Evolutionary conservation across 2,329 filamentous ascomycete species (phyloP), one percentile per base, ranked within the genome.

Genomic region (Ciborinia camelliae): DNA sequence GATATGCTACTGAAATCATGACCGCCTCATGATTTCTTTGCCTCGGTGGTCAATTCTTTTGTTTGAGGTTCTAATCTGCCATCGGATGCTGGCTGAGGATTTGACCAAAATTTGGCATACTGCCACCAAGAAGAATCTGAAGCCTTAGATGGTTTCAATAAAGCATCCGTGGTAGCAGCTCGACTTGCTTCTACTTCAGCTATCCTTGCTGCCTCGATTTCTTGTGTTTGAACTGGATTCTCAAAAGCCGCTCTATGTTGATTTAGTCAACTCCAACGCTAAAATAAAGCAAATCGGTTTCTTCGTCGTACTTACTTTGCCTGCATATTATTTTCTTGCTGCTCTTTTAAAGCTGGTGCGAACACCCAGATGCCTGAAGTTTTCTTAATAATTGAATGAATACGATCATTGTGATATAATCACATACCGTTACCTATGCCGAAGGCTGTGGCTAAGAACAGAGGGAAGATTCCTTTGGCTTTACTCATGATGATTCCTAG

Each of bases 341-440:
- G 66, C 26, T 73, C 72, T 69, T 71, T 71, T 30, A 75, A 71
- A 20, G 69, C 68, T 50, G 74, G 73, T n/a, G 68, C 72, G 64
- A 75, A 75, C 30, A 71, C 68, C 64, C 65, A 73, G 48, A 75
- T 54, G 32, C 70, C 74, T 75, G 52, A 20, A 47, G 2, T 47
- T 3, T 53, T 47, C 15, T 48, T 37, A 57, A 26, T 39, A 57
- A 37, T 47, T 51, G 15, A 39, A 47, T 43, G 8, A 9, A 20
- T 32, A 50, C n/a, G 1, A 30, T 32, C 35, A 47, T 37, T 43
- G n/a, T 18, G 0, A 28, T 43, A n/a, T 14, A 39, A 41, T 1
- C 6, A 66, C 67, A 41, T 72, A 75, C 74, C 73, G 66, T 73
- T 75, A 18, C 51, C 66, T 63, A 75, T 65, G 9, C 74, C 74